Evolutionary conservation across 805 yeast genomes (phyloP).

Genomic region (Candida cerambycidarum): DNA sequence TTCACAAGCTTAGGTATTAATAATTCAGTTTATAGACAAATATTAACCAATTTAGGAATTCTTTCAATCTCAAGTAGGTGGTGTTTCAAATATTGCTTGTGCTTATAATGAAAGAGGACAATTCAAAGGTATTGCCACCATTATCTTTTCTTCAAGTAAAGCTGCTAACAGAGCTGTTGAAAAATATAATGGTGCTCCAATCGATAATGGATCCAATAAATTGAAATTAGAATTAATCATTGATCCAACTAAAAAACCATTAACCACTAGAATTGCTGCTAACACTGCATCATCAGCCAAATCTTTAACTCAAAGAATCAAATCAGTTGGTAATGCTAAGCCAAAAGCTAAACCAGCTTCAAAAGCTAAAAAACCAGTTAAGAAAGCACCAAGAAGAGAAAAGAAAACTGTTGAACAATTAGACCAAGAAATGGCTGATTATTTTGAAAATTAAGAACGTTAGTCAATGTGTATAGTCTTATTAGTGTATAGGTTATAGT

Average conservation of each 20-base stretch:
- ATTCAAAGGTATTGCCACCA: slow-evolving; percentile 89
- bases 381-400: slow-evolving; percentile 40
- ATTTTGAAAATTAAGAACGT: slow-evolving; percentile 52
- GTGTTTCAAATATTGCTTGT: slow-evolving; percentile 67
- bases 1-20: not conserved
- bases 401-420: slow-evolving; percentile 86
- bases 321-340: slow-evolving; percentile 20
- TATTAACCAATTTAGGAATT: slow-evolving; percentile 65
- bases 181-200: slow-evolving; percentile 88
- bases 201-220: slow-evolving; percentile 79
- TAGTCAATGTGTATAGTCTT: not conserved
- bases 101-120: slow-evolving; percentile 85
- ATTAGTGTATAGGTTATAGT: not conserved
- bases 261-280: slow-evolving; percentile 70
- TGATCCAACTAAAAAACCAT: slow-evolving; percentile 77
- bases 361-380: slow-evolving; percentile 29
- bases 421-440: slow-evolving; percentile 98
- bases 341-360: slow-evolving; percentile 17
- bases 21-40: not conserved
- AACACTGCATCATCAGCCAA: slow-evolving; percentile 33
- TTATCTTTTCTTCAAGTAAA: slow-evolving; percentile 67
- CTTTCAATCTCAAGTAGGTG: slow-evolving; percentile 84
- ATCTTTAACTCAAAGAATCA: slow-evolving; percentile 17
- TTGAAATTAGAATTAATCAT: slow-evolving; percentile 79
- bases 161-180: slow-evolving; percentile 77